phyloP scores from a whole-genome alignment of 2,329 filamentous ascomycete species.

The Verruconis gallopava region DNA sequence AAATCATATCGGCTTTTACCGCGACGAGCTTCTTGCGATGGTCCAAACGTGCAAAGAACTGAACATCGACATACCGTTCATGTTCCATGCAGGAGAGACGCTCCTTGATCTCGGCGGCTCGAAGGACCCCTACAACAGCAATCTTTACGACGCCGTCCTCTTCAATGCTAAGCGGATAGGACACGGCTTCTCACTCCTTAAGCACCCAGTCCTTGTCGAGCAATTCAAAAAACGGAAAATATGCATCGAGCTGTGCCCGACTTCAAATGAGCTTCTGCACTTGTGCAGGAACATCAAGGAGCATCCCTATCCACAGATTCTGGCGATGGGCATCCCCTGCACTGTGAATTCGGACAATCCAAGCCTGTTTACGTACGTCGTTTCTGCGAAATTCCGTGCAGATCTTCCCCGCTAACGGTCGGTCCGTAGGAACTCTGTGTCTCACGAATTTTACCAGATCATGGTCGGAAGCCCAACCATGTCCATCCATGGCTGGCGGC shows the following conservation, averaged over 20 bases:
- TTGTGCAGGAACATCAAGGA: slow-evolving; percentile 52
- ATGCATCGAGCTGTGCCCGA: slow-evolving; percentile 64
- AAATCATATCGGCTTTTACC: slow-evolving; percentile 45
- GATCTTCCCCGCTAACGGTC: slow-evolving; percentile 5
- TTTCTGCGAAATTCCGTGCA: not conserved
- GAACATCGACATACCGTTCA: slow-evolving; percentile 50
- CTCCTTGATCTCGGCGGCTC: slow-evolving; percentile 49
- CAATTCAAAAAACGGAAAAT: slow-evolving; percentile 50
- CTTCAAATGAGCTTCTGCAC: slow-evolving; percentile 64
- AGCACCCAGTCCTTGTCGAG: slow-evolving; percentile 53
- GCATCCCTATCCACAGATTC: slow-evolving; percentile 53
- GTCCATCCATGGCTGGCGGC: slow-evolving; percentile 57
- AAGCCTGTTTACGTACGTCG: slow-evolving; percentile 51
- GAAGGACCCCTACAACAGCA: slow-evolving; percentile 43
- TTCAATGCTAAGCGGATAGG: slow-evolving; percentile 57
- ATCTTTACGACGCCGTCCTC: slow-evolving; percentile 55
- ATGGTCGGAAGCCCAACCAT: slow-evolving; percentile 57
- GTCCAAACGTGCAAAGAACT: slow-evolving; percentile 35
- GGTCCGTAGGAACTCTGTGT: slow-evolving; percentile 51
- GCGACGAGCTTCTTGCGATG: slow-evolving; percentile 47
- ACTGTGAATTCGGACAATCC: slow-evolving; percentile 65
- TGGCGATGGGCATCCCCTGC: slow-evolving; percentile 62
- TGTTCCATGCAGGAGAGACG: slow-evolving; percentile 68
- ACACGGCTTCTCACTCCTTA: slow-evolving; percentile 57
- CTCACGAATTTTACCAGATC: slow-evolving; percentile 66